These are phyloP conservation scores for Chamaecrista fasciculata DNA, from an alignment of 306 rosid species.

Conservation along the genomic window DNA sequence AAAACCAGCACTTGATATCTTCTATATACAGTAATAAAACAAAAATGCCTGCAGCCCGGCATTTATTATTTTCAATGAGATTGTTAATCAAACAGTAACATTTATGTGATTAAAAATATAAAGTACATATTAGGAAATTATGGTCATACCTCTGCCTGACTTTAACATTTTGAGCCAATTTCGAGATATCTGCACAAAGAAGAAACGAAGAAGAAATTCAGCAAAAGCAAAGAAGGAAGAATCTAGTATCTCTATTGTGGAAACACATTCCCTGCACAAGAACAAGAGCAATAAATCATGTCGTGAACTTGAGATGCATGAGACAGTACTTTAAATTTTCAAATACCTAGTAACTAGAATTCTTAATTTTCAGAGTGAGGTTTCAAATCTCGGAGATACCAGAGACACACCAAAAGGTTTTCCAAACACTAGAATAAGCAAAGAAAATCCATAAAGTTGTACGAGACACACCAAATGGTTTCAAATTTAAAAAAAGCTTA, in stretches of 20 bases:
- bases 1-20: not conserved
- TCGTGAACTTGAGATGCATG: not conserved
- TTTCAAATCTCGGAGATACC: not conserved
- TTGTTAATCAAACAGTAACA: not conserved
- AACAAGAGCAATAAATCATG: conserved; percentile 1
- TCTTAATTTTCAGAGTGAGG: not conserved
- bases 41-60: not conserved
- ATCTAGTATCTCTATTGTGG: conserved; percentile 16
- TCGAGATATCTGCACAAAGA: conserved; percentile 62
- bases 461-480: not conserved
- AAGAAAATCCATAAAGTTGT: conserved; percentile 15
- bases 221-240: not conserved
- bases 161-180: conserved; percentile 78
- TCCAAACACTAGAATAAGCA: not conserved
- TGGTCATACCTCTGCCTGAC: conserved; percentile 85
- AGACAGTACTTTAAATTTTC: not conserved
- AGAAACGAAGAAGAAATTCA: conserved; percentile 5
- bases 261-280: conserved; percentile 1
- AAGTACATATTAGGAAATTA: conserved; percentile 5
- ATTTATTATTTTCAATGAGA: not conserved
- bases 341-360: not conserved
- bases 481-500: too few species aligned
- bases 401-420: not conserved
- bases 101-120: not conserved
- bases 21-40: not conserved